Evolutionary conservation across 148 eudicot genomes (phyloP).

Genomic region (Chenopodium suecicum): DNA sequence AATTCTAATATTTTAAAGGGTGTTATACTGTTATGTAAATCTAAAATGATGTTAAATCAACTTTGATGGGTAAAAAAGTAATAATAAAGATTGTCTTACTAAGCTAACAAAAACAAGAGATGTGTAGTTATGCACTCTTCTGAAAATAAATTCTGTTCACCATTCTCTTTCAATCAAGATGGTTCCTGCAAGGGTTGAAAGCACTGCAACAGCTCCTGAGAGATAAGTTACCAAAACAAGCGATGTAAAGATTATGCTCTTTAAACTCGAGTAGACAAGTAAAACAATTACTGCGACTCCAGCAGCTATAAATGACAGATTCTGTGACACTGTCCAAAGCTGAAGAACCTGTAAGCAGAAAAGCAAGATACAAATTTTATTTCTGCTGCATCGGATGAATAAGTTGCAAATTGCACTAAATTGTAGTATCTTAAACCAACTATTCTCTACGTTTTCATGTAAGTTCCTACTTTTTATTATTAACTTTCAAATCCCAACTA

Average conservation of each 20-base stretch:
- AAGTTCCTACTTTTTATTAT: not conserved
- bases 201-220: slow-evolving; percentile 82
- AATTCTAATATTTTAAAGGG: too few species aligned
- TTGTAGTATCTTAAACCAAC: not conserved
- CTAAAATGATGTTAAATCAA: not conserved
- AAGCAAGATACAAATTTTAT: not conserved
- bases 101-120: slow-evolving; percentile 4
- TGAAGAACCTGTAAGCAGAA: slow-evolving; percentile 55
- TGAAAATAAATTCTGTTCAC: slow-evolving; percentile 31
- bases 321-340: slow-evolving; percentile 72
- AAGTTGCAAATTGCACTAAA: not conserved
- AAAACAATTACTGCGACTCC: slow-evolving; percentile 68
- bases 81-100: not conserved
- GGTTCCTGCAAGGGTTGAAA: slow-evolving; percentile 94
- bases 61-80: not conserved
- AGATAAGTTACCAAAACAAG: slow-evolving; percentile 57
- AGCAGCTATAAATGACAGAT: slow-evolving; percentile 72
- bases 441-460: not conserved
- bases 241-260: slow-evolving; percentile 37
- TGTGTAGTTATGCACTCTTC: slow-evolving; percentile 8
- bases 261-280: slow-evolving; percentile 42
- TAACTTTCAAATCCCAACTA: too few species aligned
- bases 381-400: not conserved
- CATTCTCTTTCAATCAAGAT: slow-evolving; percentile 96
- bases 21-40: not conserved